Percentiles rank a stretch among this genome's conserved stretches.
Evolutionary conservation across 139 green algal genomes (phyloP).

Genomic region (Tetradesmus lagerheimii): DNA sequence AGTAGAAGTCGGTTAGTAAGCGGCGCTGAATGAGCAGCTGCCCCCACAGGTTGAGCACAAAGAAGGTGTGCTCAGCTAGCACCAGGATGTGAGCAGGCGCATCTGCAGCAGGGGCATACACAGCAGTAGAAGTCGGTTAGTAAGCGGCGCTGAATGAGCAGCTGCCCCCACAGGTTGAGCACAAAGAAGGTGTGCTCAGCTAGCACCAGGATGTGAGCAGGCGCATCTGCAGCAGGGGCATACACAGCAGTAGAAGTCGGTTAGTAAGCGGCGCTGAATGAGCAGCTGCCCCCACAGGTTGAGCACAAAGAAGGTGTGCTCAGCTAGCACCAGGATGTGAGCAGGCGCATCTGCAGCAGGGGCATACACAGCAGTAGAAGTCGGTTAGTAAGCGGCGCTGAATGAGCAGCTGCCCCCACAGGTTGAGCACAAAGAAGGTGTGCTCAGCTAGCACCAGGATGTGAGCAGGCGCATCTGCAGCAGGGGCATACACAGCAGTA

Average conservation of each 20-base stretch:
- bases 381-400: constrained; percentile 72
- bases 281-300: constrained; percentile 35
- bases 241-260: no score
- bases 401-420: constrained; percentile 39
- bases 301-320: constrained; percentile 74
- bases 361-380: constrained; percentile 61
- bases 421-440: constrained; percentile 66
- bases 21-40: no score
- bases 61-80: constrained; percentile 7
- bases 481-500: constrained; percentile 34
- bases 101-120: neutral
- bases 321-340: constrained; percentile 59
- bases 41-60: no score
- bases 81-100: constrained; percentile 64
- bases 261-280: constrained; percentile 68
- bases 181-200: constrained; percentile 74
- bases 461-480: constrained; percentile 28
- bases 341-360: constrained; percentile 8
- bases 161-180: constrained; percentile 45
- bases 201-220: constrained; percentile 53
- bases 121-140: no score
- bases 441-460: constrained; percentile 68
- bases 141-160: constrained; percentile 65
- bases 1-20: neutral
- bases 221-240: constrained; percentile 7